These are phyloP conservation scores for Gamarada debralockiae DNA, from an alignment of 495 filamentous ascomycete genomes.

Conservation along the genomic window DNA sequence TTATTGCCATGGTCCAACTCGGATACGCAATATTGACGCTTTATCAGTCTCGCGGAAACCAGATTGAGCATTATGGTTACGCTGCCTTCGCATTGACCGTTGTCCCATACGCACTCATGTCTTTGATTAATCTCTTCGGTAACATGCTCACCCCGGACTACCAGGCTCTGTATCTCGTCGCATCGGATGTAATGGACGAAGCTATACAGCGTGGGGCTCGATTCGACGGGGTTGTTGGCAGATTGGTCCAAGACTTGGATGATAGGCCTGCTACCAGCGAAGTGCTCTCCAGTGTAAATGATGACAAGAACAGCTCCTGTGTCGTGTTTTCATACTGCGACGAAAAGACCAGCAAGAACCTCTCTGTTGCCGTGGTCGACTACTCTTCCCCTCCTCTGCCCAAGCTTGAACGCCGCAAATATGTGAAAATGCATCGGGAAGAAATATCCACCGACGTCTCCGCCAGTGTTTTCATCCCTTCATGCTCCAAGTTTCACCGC, in stretches of 20 bases:
- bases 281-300: no score
- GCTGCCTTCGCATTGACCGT: constrained; percentile 43
- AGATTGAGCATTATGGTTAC: constrained; percentile 38
- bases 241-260: no score
- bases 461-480: no score
- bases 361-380: background rate
- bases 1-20: constrained; percentile 26
- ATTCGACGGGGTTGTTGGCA: background rate
- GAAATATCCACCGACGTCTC: no score
- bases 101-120: constrained; percentile 40
- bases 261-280: no score
- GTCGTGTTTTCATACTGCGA: no score
- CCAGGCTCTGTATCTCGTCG: constrained; percentile 32
- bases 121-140: constrained; percentile 40
- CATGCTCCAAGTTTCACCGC: no score
- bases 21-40: constrained; percentile 28
- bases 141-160: constrained; percentile 30
- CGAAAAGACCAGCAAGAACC: no score
- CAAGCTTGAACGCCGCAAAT: no score
- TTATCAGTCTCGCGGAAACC: constrained; percentile 32
- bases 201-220: constrained; percentile 12
- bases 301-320: no score
- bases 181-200: constrained; percentile 31
- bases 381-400: background rate
- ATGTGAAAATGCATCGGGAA: no score